These are phyloP conservation scores for Starmerella powellii DNA, from an alignment of 805 yeast species.

Conservation along the genomic window DNA sequence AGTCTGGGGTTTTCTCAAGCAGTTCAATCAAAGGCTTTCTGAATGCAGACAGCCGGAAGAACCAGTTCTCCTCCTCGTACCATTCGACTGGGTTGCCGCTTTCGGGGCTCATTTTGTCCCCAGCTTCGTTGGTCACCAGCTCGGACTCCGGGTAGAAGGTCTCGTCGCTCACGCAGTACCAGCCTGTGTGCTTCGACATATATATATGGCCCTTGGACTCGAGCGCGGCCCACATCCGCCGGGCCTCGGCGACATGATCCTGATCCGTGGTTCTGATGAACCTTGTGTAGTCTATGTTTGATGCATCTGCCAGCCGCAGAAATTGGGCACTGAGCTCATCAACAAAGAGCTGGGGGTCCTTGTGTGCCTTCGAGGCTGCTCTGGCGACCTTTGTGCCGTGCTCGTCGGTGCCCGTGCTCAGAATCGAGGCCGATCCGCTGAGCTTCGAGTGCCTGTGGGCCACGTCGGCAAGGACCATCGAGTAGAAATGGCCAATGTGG, in stretches of 20 bases:
- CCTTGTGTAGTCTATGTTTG: slow-evolving; percentile 51
- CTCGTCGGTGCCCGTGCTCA: slow-evolving; percentile 93
- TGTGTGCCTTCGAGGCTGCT: slow-evolving; percentile 53
- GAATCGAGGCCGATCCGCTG: slow-evolving; percentile 35
- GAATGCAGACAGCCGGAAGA: slow-evolving; percentile 60
- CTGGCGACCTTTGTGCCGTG: slow-evolving; percentile 87
- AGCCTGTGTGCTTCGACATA: slow-evolving; percentile 75
- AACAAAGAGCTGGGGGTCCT: slow-evolving; percentile 56
- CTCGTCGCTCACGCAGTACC: slow-evolving; percentile 93
- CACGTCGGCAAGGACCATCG: slow-evolving; percentile 75
- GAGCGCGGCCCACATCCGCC: slow-evolving; percentile 56
- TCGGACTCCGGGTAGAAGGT: slow-evolving; percentile 79
- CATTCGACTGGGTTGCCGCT: slow-evolving; percentile 63
- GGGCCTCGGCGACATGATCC: slow-evolving; percentile 61
- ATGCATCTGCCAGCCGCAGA: slow-evolving; percentile 44
- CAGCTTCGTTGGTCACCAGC: slow-evolving; percentile 23
- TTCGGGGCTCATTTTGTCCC: slow-evolving; percentile 39
- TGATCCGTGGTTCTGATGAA: slow-evolving; percentile 84
- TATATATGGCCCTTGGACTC: slow-evolving; percentile 54
- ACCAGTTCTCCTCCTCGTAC: slow-evolving; percentile 76
- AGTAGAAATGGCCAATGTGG: slow-evolving; percentile 84
- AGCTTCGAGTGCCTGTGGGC: slow-evolving; percentile 58
- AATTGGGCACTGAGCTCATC: slow-evolving; percentile 58
- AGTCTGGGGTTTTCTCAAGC: slow-evolving; percentile 40
- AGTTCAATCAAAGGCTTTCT: slow-evolving; percentile 41